phyloP scores from a whole-genome alignment of 1,139 yeast genomes.

The Candida neerlandica region DNA sequence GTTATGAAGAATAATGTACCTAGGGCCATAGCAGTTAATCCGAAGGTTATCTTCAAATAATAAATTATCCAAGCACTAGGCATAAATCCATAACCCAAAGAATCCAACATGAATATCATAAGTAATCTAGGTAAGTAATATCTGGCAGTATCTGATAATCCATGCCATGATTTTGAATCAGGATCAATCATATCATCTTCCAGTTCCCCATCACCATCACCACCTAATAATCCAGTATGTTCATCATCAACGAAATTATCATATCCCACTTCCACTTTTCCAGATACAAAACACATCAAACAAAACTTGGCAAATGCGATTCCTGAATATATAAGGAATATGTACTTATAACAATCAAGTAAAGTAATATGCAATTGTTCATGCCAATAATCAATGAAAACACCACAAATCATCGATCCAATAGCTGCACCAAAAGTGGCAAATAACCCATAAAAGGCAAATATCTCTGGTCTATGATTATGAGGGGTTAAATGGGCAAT shows the following conservation, averaged over 20 bases:
- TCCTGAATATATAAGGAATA: slow-evolving; percentile 59
- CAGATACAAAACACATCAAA: slow-evolving; percentile 56
- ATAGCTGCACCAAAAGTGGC: slow-evolving; percentile 76
- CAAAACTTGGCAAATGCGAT: slow-evolving; percentile 59
- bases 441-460: slow-evolving; percentile 68
- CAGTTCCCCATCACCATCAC: slow-evolving; percentile 7
- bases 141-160: slow-evolving; percentile 36
- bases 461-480: slow-evolving; percentile 69
- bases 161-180: background rate
- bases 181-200: slow-evolving; percentile 12
- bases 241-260: slow-evolving; percentile 11
- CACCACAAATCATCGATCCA: slow-evolving; percentile 72
- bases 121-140: slow-evolving; percentile 43
- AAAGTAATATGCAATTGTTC: slow-evolving; percentile 31
- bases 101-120: slow-evolving; percentile 69
- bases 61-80: slow-evolving; percentile 86
- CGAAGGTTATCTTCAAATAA: slow-evolving; percentile 56
- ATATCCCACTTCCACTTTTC: slow-evolving; percentile 50
- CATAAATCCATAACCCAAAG: slow-evolving; percentile 87
- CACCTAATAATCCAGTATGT: slow-evolving; percentile 10
- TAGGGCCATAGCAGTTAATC: slow-evolving; percentile 42
- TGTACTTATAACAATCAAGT: slow-evolving; percentile 53
- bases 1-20: slow-evolving; percentile 63
- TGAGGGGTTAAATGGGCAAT: slow-evolving; percentile 78
- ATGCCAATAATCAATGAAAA: slow-evolving; percentile 49